These are phyloP conservation scores for Panaeolus papilionaceus DNA, from an alignment of 768 basidiomycete species.

Conservation along the genomic window DNA sequence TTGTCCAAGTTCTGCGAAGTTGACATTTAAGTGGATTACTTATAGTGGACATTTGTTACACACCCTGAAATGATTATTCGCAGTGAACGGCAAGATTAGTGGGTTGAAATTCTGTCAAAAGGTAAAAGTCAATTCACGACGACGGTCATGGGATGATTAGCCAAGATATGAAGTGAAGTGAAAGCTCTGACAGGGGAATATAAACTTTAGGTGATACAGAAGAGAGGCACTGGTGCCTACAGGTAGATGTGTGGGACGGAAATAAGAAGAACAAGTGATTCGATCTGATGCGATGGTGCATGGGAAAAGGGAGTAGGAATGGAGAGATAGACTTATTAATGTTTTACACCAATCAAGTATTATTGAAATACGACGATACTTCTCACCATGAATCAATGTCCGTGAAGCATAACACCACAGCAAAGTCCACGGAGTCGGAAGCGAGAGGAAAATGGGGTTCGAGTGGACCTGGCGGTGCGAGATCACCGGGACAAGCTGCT, in stretches of 20 bases:
- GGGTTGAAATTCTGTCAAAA: constrained; percentile 10
- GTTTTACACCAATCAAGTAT: constrained; percentile 9
- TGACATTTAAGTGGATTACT: background rate
- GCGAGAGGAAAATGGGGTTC: constrained; percentile 9
- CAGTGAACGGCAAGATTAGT: constrained; percentile 3
- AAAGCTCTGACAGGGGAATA: constrained; percentile 1
- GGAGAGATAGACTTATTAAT: constrained; percentile 7
- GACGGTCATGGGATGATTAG: background rate
- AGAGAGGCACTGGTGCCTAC: background rate
- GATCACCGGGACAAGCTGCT: background rate
- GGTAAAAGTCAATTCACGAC: constrained; percentile 13
- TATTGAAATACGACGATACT: background rate
- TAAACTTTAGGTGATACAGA: background rate
- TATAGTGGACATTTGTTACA: background rate
- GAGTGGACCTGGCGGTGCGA: background rate
- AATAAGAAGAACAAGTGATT: background rate
- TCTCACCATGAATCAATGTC: constrained; percentile 11
- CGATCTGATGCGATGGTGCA: constrained; percentile 1
- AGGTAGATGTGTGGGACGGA: constrained; percentile 6
- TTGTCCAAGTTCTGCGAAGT: background rate
- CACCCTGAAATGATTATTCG: background rate
- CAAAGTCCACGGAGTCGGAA: constrained; percentile 13
- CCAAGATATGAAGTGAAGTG: background rate
- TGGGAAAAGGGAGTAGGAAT: background rate
- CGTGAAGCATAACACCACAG: constrained; percentile 8